A percentile compares a stretch with the other conserved stretches of the same genome.
phyloP scores from a whole-genome alignment of 202 grass and related monocot species.

The Schoenoplectus tabernaemontani region DNA sequence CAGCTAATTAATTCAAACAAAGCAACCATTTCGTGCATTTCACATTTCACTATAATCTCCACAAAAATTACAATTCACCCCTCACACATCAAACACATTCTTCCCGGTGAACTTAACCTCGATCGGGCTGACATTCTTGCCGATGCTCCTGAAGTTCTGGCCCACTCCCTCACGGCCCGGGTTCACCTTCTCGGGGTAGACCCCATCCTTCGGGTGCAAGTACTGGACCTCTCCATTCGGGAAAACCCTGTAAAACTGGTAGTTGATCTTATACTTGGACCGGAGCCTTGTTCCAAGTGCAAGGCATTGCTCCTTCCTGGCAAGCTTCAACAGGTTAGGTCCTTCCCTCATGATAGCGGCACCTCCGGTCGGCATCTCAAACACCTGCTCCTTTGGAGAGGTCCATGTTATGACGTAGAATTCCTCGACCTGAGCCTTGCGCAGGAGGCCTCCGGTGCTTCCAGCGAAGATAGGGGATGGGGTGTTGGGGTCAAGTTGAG shows the following conservation, averaged over 20 bases:
- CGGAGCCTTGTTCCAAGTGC: conserved; percentile 67
- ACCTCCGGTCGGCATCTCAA: conserved; percentile 92
- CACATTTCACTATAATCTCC: conserved; percentile 2
- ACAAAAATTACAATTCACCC: conserved; percentile 4
- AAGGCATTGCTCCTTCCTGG: conserved; percentile 95
- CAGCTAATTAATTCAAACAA: conserved; percentile 16
- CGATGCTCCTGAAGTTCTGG: conserved; percentile 62
- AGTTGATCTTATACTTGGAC: conserved; percentile 97
- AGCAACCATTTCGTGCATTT: conserved; percentile 9
- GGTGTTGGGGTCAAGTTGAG: conserved; percentile 92
- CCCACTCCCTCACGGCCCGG: conserved; percentile 76
- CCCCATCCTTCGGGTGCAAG: conserved; percentile 97
- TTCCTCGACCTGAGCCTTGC: conserved; percentile 99
- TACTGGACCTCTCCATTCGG: conserved; percentile 99
- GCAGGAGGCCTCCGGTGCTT: conserved; percentile 93
- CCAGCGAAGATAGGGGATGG: conserved; percentile 93
- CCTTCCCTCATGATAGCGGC: conserved; percentile 95
- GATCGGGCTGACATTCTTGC: conserved; percentile 89
- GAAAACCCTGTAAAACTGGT: conserved; percentile 99
- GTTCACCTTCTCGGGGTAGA: conserved; percentile 99
- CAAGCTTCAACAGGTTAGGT: conserved; percentile 90
- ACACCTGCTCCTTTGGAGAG: conserved; percentile 93
- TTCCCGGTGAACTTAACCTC: conserved; percentile 99
- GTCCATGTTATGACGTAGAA: conserved; percentile 99
- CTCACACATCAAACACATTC: conserved; percentile 51